Evolutionary conservation across 2,329 filamentous ascomycete genomes (phyloP), one percentile per base, ranked within the genome.

Genomic region (Pyrenochaeta sp.): DNA sequence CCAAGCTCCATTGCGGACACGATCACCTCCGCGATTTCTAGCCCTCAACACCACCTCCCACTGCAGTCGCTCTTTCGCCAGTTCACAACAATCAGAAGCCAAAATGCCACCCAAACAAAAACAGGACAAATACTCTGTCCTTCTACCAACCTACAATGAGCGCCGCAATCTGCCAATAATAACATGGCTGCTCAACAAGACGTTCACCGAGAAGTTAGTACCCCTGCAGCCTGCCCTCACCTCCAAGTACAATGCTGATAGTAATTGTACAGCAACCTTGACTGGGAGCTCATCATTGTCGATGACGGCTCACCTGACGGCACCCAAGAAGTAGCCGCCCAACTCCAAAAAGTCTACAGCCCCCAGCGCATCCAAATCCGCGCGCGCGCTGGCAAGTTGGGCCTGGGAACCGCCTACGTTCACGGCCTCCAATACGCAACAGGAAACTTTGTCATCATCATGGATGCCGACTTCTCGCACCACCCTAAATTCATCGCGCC

Each of bases 391-490:
- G 96, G 96, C 74, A 99, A 98, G 81, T 90, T 97, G 33, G 94
- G 94, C n/a, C 89, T 98, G 44, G 94, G 94, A 66, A 97, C 94
- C 2, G 94, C 94, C 43, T 98, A 98, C 80, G 91, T 97, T 33
- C 93, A 97, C 78, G 94, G 94, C 46, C 84, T 99, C 56, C 87
- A 97, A 76, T 98, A 90, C 75, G 90, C 85, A 20, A 92, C 88
- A 18, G 95, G 95, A 69, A 97, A 96, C 85, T 98, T 88, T 74
- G 91, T 99, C 75, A 91, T 99, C 83, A 99, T 99, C 85, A 99
- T 99, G 95, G 95, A 99, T 82, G 95, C 96, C 79, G 95, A 99
- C 81, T 99, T 99, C 85, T 92, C 87, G 68, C 95, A 99, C 82
- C 95, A 99, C 83, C 95, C 95, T 74, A 99, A 98, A 81, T 99